Base-by-base conservation (phyloP, 2,329 filamentous ascomycete genomes). In the Aspergillus transmontanensis region DNA sequence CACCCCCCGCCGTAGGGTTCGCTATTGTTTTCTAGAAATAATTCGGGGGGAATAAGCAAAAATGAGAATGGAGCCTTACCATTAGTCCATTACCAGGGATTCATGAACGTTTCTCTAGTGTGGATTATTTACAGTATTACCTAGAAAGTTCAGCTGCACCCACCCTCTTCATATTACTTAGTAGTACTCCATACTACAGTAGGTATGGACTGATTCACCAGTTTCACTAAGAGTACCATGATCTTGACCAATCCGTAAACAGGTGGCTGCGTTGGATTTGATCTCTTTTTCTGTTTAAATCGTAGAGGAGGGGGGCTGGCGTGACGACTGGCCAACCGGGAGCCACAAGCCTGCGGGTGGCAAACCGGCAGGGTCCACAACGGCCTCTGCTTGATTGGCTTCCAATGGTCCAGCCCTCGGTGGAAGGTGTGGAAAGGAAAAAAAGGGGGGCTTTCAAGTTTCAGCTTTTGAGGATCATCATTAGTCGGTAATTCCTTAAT, bases 351-450 rank as follows among this genome's bases (percentile, higher is more conserved):
- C 58, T 14, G 39, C 58, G 58, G 58, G 62, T 58, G 59, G 59
- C 59, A 46, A 58, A 50, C 39, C 23, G 50, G 56, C 32, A 39
- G 51, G 39, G 36, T 10, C 28, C 46, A 61, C 58, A 58, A 39
- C 39, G 28, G 58, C 55, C 28, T 32, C 48, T 61, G 62, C 58
- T 46, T 60, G 54, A 60, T 39, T 59, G 32, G 23, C 16, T 59
- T 48, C 39, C 12, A 43, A 54, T 55, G 58, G 58, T 32, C 46
- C 58, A 59, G 58, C 46, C 58, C 51, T 26, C 28, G 48, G 46
- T 53, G 36, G 26, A 45, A 41, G 56, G 21, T 28, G 56, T 45
- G 56, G 26, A 19, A 41, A 41, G 39, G 39, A 19, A 10, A 41
- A 51, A 54, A 41, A 30, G 23, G 48, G 58, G 58, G 34, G 16